Base-by-base conservation (phyloP, 2,329 filamentous ascomycete species). In the Zopfia rhizophila region DNA sequence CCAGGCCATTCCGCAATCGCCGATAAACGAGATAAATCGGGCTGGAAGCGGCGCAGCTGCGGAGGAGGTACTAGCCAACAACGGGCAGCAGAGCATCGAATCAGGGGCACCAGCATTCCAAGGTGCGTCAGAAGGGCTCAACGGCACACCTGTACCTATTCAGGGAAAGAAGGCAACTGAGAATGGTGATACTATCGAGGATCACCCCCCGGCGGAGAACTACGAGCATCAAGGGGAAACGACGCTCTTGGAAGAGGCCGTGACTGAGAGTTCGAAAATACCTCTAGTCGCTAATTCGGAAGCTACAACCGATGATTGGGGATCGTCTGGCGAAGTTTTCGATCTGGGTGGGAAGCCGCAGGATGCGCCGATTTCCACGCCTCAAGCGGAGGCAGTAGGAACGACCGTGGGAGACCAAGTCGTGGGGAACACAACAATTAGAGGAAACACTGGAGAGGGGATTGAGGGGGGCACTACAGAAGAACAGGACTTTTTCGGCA, bases 171-270 rank as follows among this genome's bases (percentile, higher is more conserved):
- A 18, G 1, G 7, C 21, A 50, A 56, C n/a, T 25, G 35, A 3
- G 5, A 35, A 50, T 29, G 24, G 24, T 11, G 45, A 45, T 31
- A 23, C 25, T 8, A 28, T 51, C 2, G 55, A 56, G 17, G 56
- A 60, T 23, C 58, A 58, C 16, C 27, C 37, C 13, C 53, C 58
- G 10, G 65, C 65, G 23, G 66, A 66, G 23, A 59, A 72, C 28
- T 79, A 80, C 53, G 77, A 79, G 45, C 72, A 76, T 47, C 77
- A 80, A 45, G 72, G 77, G 28, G 73, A 76, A 37, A 63, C 63
- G 0, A 75, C 75, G 4, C 62, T 73, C 7, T 58, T 79, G 52
- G 77, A 79, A 38, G 70, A 76, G 16, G 76, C 76, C 16, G 58
- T 76, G 17, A 67, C 73, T 14, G 76, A 79, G 39, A 73, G 72